Evolutionary conservation across 1,284 basidiomycete genomes (phyloP).

Genomic region (Cryptococcus neoformans): DNA sequence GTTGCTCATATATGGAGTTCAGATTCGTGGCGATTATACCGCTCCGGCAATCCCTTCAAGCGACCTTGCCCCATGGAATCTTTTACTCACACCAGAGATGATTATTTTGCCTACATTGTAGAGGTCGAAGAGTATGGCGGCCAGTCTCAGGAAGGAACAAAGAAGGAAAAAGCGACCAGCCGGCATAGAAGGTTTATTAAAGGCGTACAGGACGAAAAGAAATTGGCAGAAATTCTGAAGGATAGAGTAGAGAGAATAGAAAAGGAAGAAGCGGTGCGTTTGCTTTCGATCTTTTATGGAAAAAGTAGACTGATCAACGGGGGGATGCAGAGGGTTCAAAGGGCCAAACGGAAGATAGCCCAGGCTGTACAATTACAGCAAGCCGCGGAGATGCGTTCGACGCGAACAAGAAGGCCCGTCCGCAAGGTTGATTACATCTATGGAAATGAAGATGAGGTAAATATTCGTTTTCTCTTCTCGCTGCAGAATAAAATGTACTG

Average conservation of each 20-base stretch:
- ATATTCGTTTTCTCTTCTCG: background rate
- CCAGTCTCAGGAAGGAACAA: conserved; percentile 5
- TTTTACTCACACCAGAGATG: conserved; percentile 25
- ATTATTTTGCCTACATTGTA: conserved; percentile 26
- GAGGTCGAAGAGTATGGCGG: conserved; percentile 20
- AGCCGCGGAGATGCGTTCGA: conserved; percentile 35
- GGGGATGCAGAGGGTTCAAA: conserved; percentile 21
- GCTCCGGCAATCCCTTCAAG: conserved; percentile 49
- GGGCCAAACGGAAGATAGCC: conserved; percentile 25
- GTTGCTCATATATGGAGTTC: background rate
- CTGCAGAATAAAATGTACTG: background rate
- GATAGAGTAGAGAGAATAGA: conserved; percentile 35
- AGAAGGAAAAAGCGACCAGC: conserved; percentile 15
- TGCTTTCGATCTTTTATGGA: background rate
- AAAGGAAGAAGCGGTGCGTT: conserved; percentile 38
- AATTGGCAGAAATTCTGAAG: conserved; percentile 27
- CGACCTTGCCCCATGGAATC: conserved; percentile 41
- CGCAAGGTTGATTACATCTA: conserved; percentile 43
- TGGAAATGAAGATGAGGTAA: conserved; percentile 4
- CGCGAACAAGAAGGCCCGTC: conserved; percentile 36
- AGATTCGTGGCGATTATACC: conserved; percentile 44
- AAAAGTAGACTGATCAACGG: background rate
- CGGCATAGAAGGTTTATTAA: conserved; percentile 2
- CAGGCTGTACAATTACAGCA: conserved; percentile 23
- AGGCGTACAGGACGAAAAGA: conserved; percentile 29